phyloP scores from a whole-genome alignment of 2,329 filamentous ascomycete genomes.

The Ophiosphaerella narmari region DNA sequence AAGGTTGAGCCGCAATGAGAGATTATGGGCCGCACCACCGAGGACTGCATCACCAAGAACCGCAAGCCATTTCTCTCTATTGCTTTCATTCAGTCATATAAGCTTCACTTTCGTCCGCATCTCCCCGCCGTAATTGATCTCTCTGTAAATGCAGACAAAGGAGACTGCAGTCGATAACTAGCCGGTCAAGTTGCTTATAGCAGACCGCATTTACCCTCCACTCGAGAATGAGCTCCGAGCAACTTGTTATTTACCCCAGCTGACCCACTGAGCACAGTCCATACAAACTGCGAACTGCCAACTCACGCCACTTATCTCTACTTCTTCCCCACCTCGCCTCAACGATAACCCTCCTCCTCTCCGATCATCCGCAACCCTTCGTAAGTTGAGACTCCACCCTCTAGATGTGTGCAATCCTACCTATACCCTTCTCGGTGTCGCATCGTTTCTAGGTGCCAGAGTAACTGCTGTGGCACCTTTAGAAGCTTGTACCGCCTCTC shows the following conservation, averaged over 20 bases:
- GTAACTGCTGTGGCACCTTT: too few species aligned
- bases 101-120: not conserved
- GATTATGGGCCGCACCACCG: not conserved
- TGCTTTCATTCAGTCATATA: not conserved
- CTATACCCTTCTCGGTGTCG: too few species aligned
- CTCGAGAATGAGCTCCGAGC: slow-evolving; percentile 15
- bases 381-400: not conserved
- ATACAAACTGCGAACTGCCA: slow-evolving; percentile 9
- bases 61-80: slow-evolving; percentile 1
- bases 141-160: slow-evolving; percentile 25
- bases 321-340: slow-evolving; percentile 5
- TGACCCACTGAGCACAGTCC: slow-evolving; percentile 12
- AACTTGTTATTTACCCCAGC: slow-evolving; percentile 17
- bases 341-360: not conserved
- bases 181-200: slow-evolving; percentile 29
- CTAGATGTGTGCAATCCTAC: too few species aligned
- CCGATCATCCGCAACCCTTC: not conserved
- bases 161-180: slow-evolving; percentile 28
- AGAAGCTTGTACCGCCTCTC: too few species aligned
- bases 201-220: slow-evolving; percentile 22
- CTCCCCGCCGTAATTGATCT: slow-evolving; percentile 1
- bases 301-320: slow-evolving; percentile 11
- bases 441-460: too few species aligned
- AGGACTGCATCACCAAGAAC: not conserved
- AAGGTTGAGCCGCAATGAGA: not conserved